Percentiles rank a stretch among this genome's conserved stretches.
These are phyloP conservation scores for Colletotrichum agaves DNA, from an alignment of 2,329 filamentous ascomycete genomes.

Conservation along the genomic window DNA sequence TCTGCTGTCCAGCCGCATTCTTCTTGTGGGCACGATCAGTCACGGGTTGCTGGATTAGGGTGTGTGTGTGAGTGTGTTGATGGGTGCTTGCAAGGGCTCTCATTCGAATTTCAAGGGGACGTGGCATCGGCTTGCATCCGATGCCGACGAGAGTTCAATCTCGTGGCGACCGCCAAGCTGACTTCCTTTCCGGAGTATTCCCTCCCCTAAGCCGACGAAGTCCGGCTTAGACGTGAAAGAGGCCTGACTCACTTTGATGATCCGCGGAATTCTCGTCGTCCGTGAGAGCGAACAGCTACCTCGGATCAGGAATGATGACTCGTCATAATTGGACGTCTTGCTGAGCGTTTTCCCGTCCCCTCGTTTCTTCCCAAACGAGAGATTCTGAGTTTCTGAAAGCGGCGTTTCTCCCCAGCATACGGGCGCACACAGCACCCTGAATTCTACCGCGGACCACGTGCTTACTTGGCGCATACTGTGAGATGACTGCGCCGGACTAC, in stretches of 20 bases:
- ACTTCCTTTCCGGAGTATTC: not conserved
- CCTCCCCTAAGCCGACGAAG: not conserved
- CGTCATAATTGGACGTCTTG: too few relatives aligned
- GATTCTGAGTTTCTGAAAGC: too few relatives aligned
- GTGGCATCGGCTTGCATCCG: not conserved
- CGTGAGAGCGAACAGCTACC: too few relatives aligned
- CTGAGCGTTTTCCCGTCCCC: too few relatives aligned
- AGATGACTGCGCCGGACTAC: too few relatives aligned
- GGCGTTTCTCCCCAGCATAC: not conserved
- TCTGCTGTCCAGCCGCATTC: constrained; percentile 10
- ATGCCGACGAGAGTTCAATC: not conserved
- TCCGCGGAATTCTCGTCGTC: too few relatives aligned
- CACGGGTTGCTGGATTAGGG: constrained; percentile 25
- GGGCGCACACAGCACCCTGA: not conserved
- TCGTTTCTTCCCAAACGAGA: too few relatives aligned
- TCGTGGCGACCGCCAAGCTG: not conserved
- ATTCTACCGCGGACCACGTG: not conserved
- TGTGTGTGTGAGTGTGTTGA: not conserved
- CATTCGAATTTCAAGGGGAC: not conserved
- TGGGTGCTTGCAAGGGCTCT: not conserved
- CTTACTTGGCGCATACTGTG: too few relatives aligned
- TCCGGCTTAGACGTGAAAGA: not conserved
- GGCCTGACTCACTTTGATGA: too few relatives aligned
- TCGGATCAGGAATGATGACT: too few relatives aligned
- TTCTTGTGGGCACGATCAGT: constrained; percentile 11